Conservation (phyloP, 1,284 basidiomycete species). For the Leccinum pachyderme region DNA sequence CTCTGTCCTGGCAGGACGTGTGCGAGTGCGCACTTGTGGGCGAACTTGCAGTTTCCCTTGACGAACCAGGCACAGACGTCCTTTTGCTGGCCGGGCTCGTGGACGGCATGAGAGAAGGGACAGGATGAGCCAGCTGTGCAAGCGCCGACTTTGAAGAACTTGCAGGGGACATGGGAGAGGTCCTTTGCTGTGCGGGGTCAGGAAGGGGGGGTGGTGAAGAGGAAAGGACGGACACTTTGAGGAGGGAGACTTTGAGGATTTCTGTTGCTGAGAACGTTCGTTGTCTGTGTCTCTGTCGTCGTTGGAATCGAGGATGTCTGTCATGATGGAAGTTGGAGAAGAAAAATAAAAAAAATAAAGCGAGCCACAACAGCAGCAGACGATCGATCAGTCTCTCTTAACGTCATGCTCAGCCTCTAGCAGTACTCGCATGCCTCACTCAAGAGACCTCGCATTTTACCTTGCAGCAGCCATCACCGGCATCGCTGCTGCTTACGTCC, state of each 20-base stretch:
- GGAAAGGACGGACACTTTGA: constrained; percentile 28
- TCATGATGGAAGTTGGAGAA: constrained; percentile 18
- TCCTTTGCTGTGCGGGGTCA: constrained; percentile 62
- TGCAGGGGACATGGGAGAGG: constrained; percentile 95
- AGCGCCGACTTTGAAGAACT: constrained; percentile 93
- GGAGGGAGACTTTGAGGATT: constrained; percentile 24
- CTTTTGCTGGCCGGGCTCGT: constrained; percentile 79
- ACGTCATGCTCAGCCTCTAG: not conserved
- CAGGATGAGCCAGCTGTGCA: constrained; percentile 95
- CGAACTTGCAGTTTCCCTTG: constrained; percentile 97
- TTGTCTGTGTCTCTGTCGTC: constrained; percentile 30
- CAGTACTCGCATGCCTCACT: constrained; percentile 9
- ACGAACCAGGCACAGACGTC: constrained; percentile 95
- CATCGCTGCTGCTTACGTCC: constrained; percentile 21
- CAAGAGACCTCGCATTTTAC: constrained; percentile 12
- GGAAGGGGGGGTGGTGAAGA: not conserved
- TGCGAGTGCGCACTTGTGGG: constrained; percentile 93
- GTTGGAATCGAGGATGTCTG: constrained; percentile 17
- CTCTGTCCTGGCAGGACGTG: constrained; percentile 93
- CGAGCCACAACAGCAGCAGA: no score
- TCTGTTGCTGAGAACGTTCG: constrained; percentile 18
- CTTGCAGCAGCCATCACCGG: constrained; percentile 15
- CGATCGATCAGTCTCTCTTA: not conserved
- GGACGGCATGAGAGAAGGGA: constrained; percentile 81
- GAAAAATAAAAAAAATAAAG: not conserved